Percentiles rank a stretch among this genome's conserved stretches.
These are phyloP conservation scores for Lenzites betulinus DNA, from an alignment of 768 basidiomycete genomes.

Conservation along the genomic window DNA sequence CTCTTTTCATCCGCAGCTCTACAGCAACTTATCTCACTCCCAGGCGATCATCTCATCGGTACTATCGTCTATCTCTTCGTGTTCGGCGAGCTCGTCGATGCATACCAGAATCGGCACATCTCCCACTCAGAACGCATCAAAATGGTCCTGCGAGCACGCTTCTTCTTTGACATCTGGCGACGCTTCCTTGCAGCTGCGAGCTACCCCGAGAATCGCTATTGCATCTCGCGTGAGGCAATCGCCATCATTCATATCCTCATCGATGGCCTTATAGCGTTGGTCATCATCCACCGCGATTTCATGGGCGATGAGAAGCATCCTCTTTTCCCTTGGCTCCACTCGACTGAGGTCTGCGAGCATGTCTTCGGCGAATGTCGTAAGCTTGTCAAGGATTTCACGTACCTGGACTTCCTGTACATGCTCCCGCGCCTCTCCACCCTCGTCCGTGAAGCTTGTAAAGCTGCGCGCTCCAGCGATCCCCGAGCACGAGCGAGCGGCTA, in stretches of 20 bases:
- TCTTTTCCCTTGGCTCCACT: slow-evolving; percentile 40
- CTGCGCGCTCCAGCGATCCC: not conserved
- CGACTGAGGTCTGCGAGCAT: slow-evolving; percentile 39
- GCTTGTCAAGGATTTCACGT: slow-evolving; percentile 38
- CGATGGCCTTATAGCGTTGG: slow-evolving; percentile 35
- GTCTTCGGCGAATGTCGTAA: slow-evolving; percentile 34
- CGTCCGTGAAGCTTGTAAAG: not conserved
- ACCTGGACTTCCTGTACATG: slow-evolving; percentile 36
- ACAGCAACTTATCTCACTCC: slow-evolving; percentile 19
- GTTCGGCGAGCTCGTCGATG: slow-evolving; percentile 29
- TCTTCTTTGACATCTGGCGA: slow-evolving; percentile 32
- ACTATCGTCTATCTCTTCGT: slow-evolving; percentile 40
- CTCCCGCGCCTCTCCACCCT: slow-evolving; percentile 30
- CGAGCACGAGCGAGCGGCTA: not conserved
- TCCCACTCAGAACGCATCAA: slow-evolving; percentile 26
- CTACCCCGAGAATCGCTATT: slow-evolving; percentile 28
- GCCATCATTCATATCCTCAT: slow-evolving; percentile 37
- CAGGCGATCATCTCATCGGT: not conserved
- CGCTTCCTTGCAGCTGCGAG: slow-evolving; percentile 27
- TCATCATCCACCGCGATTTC: slow-evolving; percentile 39
- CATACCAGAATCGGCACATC: slow-evolving; percentile 31
- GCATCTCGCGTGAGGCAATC: slow-evolving; percentile 36
- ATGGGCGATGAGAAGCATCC: slow-evolving; percentile 23
- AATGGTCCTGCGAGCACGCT: slow-evolving; percentile 27
- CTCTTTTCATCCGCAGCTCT: slow-evolving; percentile 41